A percentile compares a stretch with the other conserved stretches of the same genome.
Conservation (phyloP, 768 basidiomycete species). For the Suillus variegatus region DNA sequence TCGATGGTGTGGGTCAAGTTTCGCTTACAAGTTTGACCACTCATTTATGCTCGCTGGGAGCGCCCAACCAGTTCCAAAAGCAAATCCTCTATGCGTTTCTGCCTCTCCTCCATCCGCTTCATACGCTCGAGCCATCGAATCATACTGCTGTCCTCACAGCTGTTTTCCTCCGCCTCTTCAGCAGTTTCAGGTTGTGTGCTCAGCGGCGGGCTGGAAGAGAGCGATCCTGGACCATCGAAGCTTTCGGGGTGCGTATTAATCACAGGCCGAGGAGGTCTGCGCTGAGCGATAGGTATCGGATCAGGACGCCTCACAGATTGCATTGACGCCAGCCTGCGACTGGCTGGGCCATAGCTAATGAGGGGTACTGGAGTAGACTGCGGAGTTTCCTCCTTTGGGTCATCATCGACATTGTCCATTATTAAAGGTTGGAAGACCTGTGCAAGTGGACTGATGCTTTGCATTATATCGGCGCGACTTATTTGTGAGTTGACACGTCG, state of each 20-base stretch:
- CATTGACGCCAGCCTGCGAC: slow-evolving; percentile 39
- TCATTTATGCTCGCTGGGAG: not conserved
- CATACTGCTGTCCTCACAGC: slow-evolving; percentile 28
- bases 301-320: slow-evolving; percentile 22
- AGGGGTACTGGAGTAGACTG: slow-evolving; percentile 18
- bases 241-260: slow-evolving; percentile 28
- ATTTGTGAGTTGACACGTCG: slow-evolving; percentile 22
- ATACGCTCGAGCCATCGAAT: slow-evolving; percentile 36
- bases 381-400: slow-evolving; percentile 32
- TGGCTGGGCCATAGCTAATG: slow-evolving; percentile 42
- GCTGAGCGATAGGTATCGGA: slow-evolving; percentile 5
- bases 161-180: slow-evolving; percentile 28
- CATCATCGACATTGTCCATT: slow-evolving; percentile 52
- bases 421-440: slow-evolving; percentile 72
- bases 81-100: slow-evolving; percentile 50
- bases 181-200: slow-evolving; percentile 21
- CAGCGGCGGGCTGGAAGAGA: slow-evolving; percentile 32
- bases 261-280: slow-evolving; percentile 17
- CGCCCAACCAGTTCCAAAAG: slow-evolving; percentile 33
- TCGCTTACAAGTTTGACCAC: not conserved
- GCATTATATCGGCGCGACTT: slow-evolving; percentile 27
- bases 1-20: not conserved
- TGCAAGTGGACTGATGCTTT: slow-evolving; percentile 65
- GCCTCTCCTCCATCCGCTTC: slow-evolving; percentile 43
- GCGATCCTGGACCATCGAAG: slow-evolving; percentile 10